Evolutionary conservation across 2,329 filamentous ascomycete genomes (phyloP), one percentile per base, ranked within the genome.

Genomic region (Claviceps spartinae): DNA sequence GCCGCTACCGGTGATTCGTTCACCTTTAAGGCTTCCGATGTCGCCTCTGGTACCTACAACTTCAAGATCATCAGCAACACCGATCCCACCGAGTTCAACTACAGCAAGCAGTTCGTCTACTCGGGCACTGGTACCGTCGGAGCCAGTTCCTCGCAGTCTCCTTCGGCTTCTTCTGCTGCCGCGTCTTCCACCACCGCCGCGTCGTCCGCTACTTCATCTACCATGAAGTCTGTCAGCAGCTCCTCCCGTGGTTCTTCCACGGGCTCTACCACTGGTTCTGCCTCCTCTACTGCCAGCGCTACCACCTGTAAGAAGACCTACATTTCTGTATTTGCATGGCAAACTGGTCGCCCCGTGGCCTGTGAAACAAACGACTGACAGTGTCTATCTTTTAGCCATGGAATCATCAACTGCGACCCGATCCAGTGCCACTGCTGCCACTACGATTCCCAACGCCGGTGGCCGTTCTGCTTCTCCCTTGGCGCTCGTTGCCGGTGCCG

Each of bases 61-160:
- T 66, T 69, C 60, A 61, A 63, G 57, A 67, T 69, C 57, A 55
- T 48, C 42, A 56, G 63, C 58, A 63, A 63, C 55, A 49, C 54
- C 14, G 48, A 55, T 49, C 4, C 22, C 3, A 56, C 55, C 30
- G 53, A 61, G 13, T 11, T 40, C 56, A 69, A 69, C 64, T 69
- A 64, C 60, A 63, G 61, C 57, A 7, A 20, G 2, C 61, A 64
- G 57, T 69, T 67, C 55, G 1, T 36, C 9, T 65, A 62, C 59
- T 14, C 59, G 42, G 63, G 63, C 26, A 56, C 57, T n/a, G 61
- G 55, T 22, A 48, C 51, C 30, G 36, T 51, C 13, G 54, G 51
- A 34, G 41, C 51, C 45, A 52, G 50, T 36, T 48, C 44, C 49
- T 18, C 42, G 13, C 6, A 13, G n/a, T 44, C 42, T 18, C 13